phyloP scores from a whole-genome alignment of 495 filamentous ascomycete genomes.

The Trichoderma erinaceum region DNA sequence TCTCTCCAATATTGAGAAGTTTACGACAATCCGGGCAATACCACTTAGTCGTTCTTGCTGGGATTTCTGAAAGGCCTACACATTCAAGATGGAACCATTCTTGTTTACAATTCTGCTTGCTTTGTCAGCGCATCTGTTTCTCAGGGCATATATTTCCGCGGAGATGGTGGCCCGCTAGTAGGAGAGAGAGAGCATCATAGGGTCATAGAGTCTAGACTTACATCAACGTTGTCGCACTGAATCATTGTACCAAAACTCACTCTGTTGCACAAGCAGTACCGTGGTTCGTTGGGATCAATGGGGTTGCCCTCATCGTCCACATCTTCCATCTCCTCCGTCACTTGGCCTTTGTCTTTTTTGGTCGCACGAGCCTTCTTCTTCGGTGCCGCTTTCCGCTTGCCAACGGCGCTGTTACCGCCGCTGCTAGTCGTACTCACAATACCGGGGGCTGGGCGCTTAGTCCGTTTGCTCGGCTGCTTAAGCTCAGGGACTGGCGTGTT shows the following conservation, averaged over 20 bases:
- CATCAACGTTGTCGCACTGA: conserved; percentile 83
- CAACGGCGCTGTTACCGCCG: conserved; percentile 66
- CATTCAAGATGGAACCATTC: conserved; percentile 97
- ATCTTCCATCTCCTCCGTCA: conserved; percentile 37
- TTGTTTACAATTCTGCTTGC: conserved; percentile 52
- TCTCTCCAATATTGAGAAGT: conserved; percentile 55
- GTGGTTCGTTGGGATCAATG: conserved; percentile 80
- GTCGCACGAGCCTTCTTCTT: conserved; percentile 50
- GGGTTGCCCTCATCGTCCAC: conserved; percentile 63
- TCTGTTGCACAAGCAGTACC: conserved; percentile 86
- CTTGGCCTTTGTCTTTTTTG: conserved; percentile 43
- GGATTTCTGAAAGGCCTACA: conserved; percentile 60
- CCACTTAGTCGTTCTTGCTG: conserved; percentile 78
- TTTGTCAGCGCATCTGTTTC: conserved; percentile 18
- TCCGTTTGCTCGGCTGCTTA: conserved; percentile 40
- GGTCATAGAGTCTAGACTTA: conserved; percentile 43
- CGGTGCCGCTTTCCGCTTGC: conserved; percentile 73
- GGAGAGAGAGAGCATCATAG: background rate
- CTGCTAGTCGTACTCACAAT: conserved; percentile 62
- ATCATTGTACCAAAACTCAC: conserved; percentile 96
- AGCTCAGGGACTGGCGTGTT: conserved; percentile 50
- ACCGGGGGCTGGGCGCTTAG: conserved; percentile 71
- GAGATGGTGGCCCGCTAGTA: background rate
- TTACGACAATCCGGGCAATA: conserved; percentile 85
- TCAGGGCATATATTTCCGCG: conserved; percentile 8